Percentiles rank a stretch among this genome's conserved stretches.
phyloP scores from a whole-genome alignment of 352 stramenopile genomes.

The Pythium chondricola region DNA sequence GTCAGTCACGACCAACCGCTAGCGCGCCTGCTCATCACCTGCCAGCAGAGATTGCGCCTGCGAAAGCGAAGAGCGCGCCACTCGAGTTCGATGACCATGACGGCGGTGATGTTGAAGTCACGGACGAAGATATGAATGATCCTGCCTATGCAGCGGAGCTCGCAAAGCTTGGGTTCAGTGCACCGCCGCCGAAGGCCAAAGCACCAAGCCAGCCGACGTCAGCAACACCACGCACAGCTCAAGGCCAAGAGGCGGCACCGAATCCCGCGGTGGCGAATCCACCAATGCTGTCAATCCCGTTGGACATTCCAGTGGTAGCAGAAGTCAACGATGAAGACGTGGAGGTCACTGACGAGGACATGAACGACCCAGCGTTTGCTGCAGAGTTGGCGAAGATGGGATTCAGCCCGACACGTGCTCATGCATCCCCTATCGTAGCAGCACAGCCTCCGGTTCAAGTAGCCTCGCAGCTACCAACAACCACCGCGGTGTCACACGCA shows the following conservation, averaged over 20 bases:
- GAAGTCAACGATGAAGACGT: slow-evolving; percentile 20
- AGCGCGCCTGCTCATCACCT: slow-evolving; percentile 25
- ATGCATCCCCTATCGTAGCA: no score
- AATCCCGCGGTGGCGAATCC: no score
- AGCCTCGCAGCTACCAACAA: background rate
- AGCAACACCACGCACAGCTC: background rate
- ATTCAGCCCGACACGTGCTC: slow-evolving; percentile 13
- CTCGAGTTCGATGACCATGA: slow-evolving; percentile 17
- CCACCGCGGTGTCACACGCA: background rate
- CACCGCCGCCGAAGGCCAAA: background rate
- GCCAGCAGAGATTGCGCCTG: slow-evolving; percentile 8
- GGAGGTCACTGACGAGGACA: slow-evolving; percentile 52
- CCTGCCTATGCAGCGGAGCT: slow-evolving; percentile 63
- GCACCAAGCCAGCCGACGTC: background rate
- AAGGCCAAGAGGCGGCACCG: no score
- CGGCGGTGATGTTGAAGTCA: slow-evolving; percentile 49
- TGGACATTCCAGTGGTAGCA: background rate
- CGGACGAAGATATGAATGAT: slow-evolving; percentile 72
- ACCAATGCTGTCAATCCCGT: no score
- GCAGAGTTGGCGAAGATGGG: slow-evolving; percentile 38
- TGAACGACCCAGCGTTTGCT: slow-evolving; percentile 45
- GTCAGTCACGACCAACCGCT: no score
- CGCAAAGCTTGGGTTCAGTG: slow-evolving; percentile 32
- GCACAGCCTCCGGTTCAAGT: background rate
- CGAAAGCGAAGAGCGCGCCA: background rate